phyloP scores from a whole-genome alignment of 768 basidiomycete genomes.

The Phlebiopsis flavidoalba region DNA sequence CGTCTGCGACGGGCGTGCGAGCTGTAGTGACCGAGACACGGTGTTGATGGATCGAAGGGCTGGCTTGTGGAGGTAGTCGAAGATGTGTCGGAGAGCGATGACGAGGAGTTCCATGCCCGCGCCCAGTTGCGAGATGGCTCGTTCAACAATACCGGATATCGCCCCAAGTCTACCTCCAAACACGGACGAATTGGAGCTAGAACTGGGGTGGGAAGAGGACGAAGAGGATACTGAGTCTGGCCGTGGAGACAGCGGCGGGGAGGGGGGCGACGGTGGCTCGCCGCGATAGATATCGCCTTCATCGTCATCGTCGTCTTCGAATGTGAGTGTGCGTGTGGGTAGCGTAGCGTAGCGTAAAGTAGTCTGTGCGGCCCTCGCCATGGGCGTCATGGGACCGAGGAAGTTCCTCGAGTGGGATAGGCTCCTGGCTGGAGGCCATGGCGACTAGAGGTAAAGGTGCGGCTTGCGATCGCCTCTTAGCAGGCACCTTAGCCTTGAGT shows the following conservation, averaged over 20 bases:
- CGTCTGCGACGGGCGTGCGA: slow-evolving; percentile 37
- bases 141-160: slow-evolving; percentile 55
- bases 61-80: slow-evolving; percentile 37
- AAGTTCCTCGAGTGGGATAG: neutral
- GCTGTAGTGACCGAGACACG: slow-evolving; percentile 18
- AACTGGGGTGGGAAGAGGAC: slow-evolving; percentile 34
- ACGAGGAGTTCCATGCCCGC: slow-evolving; percentile 38
- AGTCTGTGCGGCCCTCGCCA: neutral
- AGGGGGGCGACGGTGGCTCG: slow-evolving; percentile 23
- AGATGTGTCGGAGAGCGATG: slow-evolving; percentile 29
- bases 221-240: slow-evolving; percentile 24
- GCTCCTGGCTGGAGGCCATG: neutral
- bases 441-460: neutral
- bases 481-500: neutral
- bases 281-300: slow-evolving; percentile 62
- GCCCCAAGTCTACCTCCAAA: slow-evolving; percentile 29
- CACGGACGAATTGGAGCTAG: slow-evolving; percentile 32
- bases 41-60: slow-evolving; percentile 29
- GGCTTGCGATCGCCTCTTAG: neutral
- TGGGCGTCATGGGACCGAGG: neutral
- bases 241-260: slow-evolving; percentile 24
- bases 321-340: neutral
- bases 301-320: slow-evolving; percentile 17
- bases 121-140: slow-evolving; percentile 73
- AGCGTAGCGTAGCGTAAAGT: neutral